These are phyloP conservation scores for Jamesozyma spencerorum DNA, from an alignment of 805 yeast species.

Conservation along the genomic window DNA sequence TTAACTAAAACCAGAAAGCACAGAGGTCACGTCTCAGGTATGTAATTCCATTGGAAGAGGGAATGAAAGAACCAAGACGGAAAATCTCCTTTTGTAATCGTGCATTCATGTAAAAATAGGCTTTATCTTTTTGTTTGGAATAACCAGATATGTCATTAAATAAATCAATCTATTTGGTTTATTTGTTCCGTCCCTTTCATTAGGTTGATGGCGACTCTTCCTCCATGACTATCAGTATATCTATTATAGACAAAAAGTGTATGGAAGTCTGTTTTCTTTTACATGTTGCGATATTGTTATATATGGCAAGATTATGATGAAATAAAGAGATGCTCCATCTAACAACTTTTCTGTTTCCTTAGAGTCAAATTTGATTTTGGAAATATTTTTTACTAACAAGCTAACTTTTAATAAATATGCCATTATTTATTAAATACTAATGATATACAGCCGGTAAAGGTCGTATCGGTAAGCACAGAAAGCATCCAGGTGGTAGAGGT, in stretches of 20 bases:
- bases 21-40: slow-evolving; percentile 99
- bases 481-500: slow-evolving; percentile 99
- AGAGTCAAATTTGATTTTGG: too few species aligned
- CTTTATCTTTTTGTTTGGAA: not conserved
- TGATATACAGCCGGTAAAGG: slow-evolving; percentile 89
- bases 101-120: not conserved
- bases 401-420: not conserved
- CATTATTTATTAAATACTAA: slow-evolving; percentile 3
- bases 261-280: not conserved
- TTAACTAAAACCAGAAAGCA: slow-evolving; percentile 98
- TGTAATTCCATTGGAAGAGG: slow-evolving; percentile 39
- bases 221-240: slow-evolving; percentile 3
- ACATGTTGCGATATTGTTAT: not conserved
- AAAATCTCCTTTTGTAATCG: slow-evolving; percentile 14
- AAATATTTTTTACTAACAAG: slow-evolving; percentile 9
- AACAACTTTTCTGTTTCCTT: too few species aligned
- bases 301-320: slow-evolving; percentile 1
- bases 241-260: not conserved
- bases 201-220: slow-evolving; percentile 4
- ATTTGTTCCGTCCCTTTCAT: not conserved
- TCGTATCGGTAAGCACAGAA: slow-evolving; percentile 99
- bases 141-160: too few species aligned
- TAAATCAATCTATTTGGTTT: not conserved
- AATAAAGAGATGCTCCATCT: not conserved
- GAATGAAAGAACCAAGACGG: slow-evolving; percentile 36